Conservation (phyloP, 1,139 yeast genomes). For the Candida albicans region DNA sequence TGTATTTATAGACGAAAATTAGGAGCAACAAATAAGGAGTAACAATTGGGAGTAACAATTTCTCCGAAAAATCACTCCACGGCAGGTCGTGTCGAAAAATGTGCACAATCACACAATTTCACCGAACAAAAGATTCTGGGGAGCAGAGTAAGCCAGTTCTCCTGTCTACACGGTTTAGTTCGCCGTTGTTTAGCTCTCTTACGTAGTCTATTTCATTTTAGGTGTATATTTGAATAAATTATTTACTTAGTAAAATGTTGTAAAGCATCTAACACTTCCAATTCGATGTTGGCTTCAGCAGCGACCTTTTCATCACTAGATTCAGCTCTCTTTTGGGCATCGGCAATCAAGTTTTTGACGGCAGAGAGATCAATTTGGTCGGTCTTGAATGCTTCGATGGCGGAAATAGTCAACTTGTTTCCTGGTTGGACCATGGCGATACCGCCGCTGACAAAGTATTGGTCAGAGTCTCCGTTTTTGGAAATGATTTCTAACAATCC, state of each 20-base stretch:
- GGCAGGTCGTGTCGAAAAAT: too few relatives aligned
- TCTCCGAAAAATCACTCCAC: too few relatives aligned
- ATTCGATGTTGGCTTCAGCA: conserved; percentile 93
- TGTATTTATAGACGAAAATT: too few relatives aligned
- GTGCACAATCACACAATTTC: too few relatives aligned
- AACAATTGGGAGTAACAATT: too few relatives aligned
- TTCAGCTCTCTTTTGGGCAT: conserved; percentile 89
- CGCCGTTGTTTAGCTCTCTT: too few relatives aligned
- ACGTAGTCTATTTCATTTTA: too few relatives aligned
- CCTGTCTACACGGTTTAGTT: too few relatives aligned
- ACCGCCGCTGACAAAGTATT: conserved; percentile 94
- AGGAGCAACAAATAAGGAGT: too few relatives aligned
- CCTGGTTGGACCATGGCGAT: conserved; percentile 97
- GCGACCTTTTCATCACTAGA: conserved; percentile 86
- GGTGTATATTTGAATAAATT: too few relatives aligned
- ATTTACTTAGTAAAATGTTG: conserved; percentile 79
- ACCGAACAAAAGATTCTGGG: too few relatives aligned
- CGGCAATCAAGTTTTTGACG: conserved; percentile 79
- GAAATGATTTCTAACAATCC: conserved; percentile 93
- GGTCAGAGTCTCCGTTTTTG: conserved; percentile 68
- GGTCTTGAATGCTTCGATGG: conserved; percentile 93
- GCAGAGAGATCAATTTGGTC: conserved; percentile 83
- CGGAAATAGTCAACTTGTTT: conserved; percentile 85
- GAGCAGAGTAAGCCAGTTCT: too few relatives aligned
- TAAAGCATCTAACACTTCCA: conserved; percentile 95